Base-by-base conservation (phyloP, 1,284 basidiomycete species). In the Malassezia sympodialis region DNA sequence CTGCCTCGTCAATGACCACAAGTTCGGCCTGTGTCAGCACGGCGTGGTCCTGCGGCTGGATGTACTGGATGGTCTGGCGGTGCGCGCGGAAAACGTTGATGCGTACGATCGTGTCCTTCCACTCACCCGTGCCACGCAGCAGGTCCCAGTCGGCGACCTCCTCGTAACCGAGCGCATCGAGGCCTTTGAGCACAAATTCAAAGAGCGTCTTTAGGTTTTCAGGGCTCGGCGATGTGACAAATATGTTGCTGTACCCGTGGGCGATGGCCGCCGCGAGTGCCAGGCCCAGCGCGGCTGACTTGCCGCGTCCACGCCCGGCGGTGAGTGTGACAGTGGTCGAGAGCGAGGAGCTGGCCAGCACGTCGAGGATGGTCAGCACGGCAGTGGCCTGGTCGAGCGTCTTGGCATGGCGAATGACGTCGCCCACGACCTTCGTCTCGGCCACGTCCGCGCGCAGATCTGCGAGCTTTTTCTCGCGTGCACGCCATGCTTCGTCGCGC, bases 131-230 rank as follows among this genome's bases (percentile, higher is more conserved):
- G 59, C 88, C 90, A 75, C 94, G 87, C 43, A 88, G 83, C 54
- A 98, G 87, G 67, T 96, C 91, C 68, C 96, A 98, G 72, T 98
- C 94, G 43, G 94, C 80, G 76, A 96, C 91, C 75, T 98, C 94
- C 75, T 98, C 90, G 75, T 94, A 99, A 0, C 90, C 90, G 11
- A 98, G 78, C 2, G 83, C 87, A 70, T 96, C 90, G 77, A 99
- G 80, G 0, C 93, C 94, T 76, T 96, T 96, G 81, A 96, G 94
- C 41, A 96, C 82, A 72, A 99, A 98, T 63, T 96, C 90, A 73
- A 96, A 99, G n/a, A 96, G 76, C 0, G 93, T 98, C 78, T 87
- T 90, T 77, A 99, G 79, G 76, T 99, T 99, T 76, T 96, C 93
- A 1, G 94, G 94, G 71, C 86, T 90, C 1, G 94, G 94, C 70